phyloP scores from a whole-genome alignment of 441 rosid species.

The Arabidopsis hybrid region DNA sequence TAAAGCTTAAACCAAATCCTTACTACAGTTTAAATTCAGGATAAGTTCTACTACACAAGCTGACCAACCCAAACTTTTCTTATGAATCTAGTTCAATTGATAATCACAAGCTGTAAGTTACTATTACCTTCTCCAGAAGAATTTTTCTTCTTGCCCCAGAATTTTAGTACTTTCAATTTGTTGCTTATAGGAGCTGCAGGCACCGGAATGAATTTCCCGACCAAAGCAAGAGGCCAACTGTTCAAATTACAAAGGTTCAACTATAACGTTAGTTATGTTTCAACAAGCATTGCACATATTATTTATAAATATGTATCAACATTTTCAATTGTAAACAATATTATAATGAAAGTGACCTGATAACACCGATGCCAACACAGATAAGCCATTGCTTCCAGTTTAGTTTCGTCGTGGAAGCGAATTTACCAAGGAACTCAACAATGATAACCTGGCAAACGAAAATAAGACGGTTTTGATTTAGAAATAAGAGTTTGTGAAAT shows the following conservation, averaged over 20 bases:
- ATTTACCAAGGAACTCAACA: conserved; percentile 86
- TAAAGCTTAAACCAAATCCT: neutral
- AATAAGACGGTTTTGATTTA: neutral
- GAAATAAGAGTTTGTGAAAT: neutral
- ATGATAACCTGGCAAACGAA: conserved; percentile 62
- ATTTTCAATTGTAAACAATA: neutral
- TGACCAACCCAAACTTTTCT: neutral
- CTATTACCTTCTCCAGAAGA: conserved; percentile 42
- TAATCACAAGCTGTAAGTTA: neutral
- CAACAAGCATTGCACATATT: conserved; percentile 1
- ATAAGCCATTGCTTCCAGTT: conserved; percentile 84
- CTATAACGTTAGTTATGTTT: conserved; percentile 5
- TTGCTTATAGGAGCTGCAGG: conserved; percentile 59
- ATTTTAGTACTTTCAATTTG: conserved; percentile 29
- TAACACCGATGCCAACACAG: conserved; percentile 59
- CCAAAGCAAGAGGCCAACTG: conserved; percentile 91
- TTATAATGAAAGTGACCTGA: conserved; percentile 53
- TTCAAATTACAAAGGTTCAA: conserved; percentile 3
- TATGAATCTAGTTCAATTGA: neutral
- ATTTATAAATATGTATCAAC: neutral
- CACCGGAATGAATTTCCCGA: conserved; percentile 84
- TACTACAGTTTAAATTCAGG: neutral
- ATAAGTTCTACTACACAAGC: neutral
- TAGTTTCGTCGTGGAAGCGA: conserved; percentile 70
- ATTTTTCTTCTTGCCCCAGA: conserved; percentile 45